Evolutionary conservation across 2,329 filamentous ascomycete genomes (phyloP).

Genomic region (Elsinoe australis): DNA sequence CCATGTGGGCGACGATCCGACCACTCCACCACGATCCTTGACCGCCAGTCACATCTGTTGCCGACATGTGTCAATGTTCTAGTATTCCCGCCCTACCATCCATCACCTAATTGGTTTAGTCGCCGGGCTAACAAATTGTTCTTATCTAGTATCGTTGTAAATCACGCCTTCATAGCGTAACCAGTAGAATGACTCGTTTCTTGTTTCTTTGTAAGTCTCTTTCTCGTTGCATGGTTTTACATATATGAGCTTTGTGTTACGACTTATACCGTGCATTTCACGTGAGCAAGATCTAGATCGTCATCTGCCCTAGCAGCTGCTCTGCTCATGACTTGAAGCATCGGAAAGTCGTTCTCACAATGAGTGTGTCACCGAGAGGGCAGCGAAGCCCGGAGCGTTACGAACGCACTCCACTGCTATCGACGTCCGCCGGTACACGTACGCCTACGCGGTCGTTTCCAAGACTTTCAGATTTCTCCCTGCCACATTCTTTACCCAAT

Average conservation of each 20-base stretch:
- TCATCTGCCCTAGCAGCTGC: no score
- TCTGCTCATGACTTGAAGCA: no score
- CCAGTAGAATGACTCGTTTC: not conserved
- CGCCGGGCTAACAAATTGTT: not conserved
- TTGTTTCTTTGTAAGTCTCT: not conserved
- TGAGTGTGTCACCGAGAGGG: not conserved
- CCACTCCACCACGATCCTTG: no score
- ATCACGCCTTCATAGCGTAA: no score
- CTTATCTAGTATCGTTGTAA: not conserved
- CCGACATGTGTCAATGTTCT: no score
- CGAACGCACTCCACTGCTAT: slow-evolving; percentile 8
- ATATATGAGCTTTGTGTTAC: not conserved
- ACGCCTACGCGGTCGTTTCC: not conserved
- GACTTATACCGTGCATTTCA: no score
- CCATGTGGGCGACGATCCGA: no score
- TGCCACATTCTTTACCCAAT: slow-evolving; percentile 3
- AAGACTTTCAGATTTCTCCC: not conserved
- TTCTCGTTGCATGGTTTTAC: not conserved
- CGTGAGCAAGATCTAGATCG: no score
- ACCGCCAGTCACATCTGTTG: no score
- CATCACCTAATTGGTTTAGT: slow-evolving; percentile 3
- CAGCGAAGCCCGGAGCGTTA: not conserved
- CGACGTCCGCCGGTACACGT: not conserved
- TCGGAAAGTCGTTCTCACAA: no score
- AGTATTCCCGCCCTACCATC: no score